Evolutionary conservation across 371 early-diverging fungal species (phyloP).

Genomic region (Mucor irregularis): DNA sequence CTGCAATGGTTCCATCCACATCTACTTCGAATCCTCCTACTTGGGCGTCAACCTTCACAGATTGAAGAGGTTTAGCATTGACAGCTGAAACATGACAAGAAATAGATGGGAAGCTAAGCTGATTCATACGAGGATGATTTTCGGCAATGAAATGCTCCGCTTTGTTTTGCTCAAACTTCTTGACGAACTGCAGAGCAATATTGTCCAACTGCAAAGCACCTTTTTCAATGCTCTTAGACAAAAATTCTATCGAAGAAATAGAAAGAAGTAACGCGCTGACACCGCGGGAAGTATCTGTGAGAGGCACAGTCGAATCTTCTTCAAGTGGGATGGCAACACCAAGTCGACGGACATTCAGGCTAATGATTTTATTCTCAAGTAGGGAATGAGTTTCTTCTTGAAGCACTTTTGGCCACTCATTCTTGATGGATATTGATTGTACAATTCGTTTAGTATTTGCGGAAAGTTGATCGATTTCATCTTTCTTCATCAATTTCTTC

Average conservation of each 20-base stretch:
- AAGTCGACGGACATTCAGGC: constrained; percentile 56
- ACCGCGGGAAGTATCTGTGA: constrained; percentile 16
- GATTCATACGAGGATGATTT: constrained; percentile 71
- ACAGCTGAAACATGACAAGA: constrained; percentile 52
- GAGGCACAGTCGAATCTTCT: constrained; percentile 35
- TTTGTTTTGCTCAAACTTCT: constrained; percentile 69
- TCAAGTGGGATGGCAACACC: constrained; percentile 73
- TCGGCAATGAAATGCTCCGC: constrained; percentile 69
- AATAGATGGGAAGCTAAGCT: constrained; percentile 61
- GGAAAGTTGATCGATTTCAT: constrained; percentile 63
- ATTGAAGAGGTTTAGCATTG: constrained; percentile 33
- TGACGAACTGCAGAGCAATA: constrained; percentile 73
- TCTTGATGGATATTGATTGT: constrained; percentile 55
- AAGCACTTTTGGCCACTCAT: constrained; percentile 39
- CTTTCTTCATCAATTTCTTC: constrained; percentile 54
- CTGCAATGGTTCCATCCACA: constrained; percentile 67
- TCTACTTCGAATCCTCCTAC: constrained; percentile 71
- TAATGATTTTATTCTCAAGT: constrained; percentile 57
- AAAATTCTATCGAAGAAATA: constrained; percentile 55
- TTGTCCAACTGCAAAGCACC: constrained; percentile 61
- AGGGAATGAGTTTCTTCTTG: constrained; percentile 54
- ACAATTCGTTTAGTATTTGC: constrained; percentile 70
- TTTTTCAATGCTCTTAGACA: constrained; percentile 61
- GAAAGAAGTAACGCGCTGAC: constrained; percentile 66
- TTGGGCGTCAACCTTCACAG: constrained; percentile 59